Evolutionary conservation across 805 yeast species (phyloP), one percentile per base, ranked within the genome.

Genomic region (Yarrowia phangngaensis): DNA sequence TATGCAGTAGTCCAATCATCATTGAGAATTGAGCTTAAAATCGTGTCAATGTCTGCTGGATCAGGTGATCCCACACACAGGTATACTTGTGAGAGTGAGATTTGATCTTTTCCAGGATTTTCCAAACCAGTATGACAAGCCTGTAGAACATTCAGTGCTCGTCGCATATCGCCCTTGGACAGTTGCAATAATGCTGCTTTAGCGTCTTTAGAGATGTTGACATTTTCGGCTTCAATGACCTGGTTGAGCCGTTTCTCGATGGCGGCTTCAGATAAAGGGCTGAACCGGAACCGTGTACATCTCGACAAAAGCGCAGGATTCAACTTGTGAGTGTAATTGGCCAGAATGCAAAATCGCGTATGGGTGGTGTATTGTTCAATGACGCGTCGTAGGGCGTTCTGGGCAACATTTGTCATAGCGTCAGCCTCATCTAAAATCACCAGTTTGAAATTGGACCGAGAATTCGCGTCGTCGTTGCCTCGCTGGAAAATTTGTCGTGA

Each of bases 401-500:
- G 98, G 0, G 98, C 98, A 58, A 87, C 97, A 32, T 86, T 76
- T 8, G 98, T 92, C 97, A 92, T 92, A 9, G 95, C 86, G 64
- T 92, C 96, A 0, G 96, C 96, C 68, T 90, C 97, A 68, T 90
- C 97, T 52, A 90, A 69, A n/a, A 90, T 85, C 52, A 90, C 82
- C 58, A 90, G 70, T 61, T 90, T 90, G 73, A 88, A 88, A 11
- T 92, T 94, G 49, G 75, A 73, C 53, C 80, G 73, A n/a, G 30
- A 11, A 20, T 38, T 24, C 5, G 53, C 50, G 29, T 20, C 40
- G 20, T 23, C 40, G 2, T 22, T 17, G 34, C 14, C 26, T 3
- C 28, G 24, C 31, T 41, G 43, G 20, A 26, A 38, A 20, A 92
- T 90, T 64, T 92, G 98, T 73, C 87, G 80, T 1, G 98, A 92